Evolutionary conservation across 208 protist genomes (phyloP), one percentile per base, ranked within the genome.

Genomic region (Porcisia deanei): DNA sequence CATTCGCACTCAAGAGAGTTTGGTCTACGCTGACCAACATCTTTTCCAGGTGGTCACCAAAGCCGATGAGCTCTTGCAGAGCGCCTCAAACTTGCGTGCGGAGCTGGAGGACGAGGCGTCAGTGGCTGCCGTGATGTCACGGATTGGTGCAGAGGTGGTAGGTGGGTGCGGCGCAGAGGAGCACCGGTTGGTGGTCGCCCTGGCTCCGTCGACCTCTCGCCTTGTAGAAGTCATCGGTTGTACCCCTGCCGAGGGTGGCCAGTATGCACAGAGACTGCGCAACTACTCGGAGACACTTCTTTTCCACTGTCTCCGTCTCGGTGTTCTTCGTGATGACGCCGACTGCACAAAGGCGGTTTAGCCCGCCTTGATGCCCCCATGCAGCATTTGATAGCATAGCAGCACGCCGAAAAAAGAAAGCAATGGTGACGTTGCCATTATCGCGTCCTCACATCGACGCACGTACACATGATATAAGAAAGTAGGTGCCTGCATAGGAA

Each of bases 41-140:
- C 52, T 88, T 58, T 71, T 85, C 59, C 74, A 73, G 3, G 76
- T 90, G n/a, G 58, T 89, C 53, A 88, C 88, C 6, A 92, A 92
- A 67, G 75, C 75, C 1, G 88, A 92, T 65, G 88, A 92, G 66
- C 75, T 83, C 9, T 43, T 90, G n/a, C 64, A 53, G 6, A 41
- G 41, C 25, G 6, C 22, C 5, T 41, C 41, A 25, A 3, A 25
- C 61, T 43, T 58, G 53, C 52, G 39, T 47, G n/a, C n/a, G 37
- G 71, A 34, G 22, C 45, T 58, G 8, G n/a, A 25, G 45, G 20
- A 52, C n/a, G 57, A 58, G 22, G 53, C 41, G 9, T 55, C 14
- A 10, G 59, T 65, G 14, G n/a, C 22, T 30, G 45, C 34, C 4
- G 12, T 79, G 34, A 63, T 85, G n/a, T 22, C 49, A 25, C n/a